Evolutionary conservation across 179 eudicot species (phyloP), one percentile per base, ranked within the genome.

Genomic region (Silene coronaria): DNA sequence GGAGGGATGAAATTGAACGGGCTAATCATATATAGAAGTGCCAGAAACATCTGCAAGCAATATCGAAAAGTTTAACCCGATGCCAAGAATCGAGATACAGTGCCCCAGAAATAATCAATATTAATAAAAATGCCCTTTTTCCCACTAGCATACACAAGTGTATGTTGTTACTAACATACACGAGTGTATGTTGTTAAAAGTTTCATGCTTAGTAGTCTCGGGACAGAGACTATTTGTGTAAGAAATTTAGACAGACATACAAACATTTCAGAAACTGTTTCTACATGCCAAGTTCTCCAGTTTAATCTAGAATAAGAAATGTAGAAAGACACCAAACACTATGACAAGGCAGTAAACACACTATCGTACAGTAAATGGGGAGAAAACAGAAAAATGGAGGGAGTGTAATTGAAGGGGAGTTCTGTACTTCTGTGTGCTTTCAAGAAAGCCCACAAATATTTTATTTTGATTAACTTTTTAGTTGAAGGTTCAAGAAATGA

Each of bases 31-130:
- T 79, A 83, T 7, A 86, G 75, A 67, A 34, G 42, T 66, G 78
- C 85, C 75, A 86, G 70, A 63, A 67, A 27, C 38, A 86, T 45
- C 88, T 86, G 88, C 83, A 83, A 34, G 53, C 22, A 70, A 62
- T 48, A 45, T n/a, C 8, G 22, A 22, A 38, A 32, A 11, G 38
- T 32, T 51, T 24, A 60, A 60, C 65, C 26, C 10, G 65, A 53
- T 53, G 58, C 5, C 58, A 16, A 3, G 65, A 60, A 21, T 21
- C 11, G 16, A 60, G 28, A 60, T 59, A 21, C 64, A 6, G 28
- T 59, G 27, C 64, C 27, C 55, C 57, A 51, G 19, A 13, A 60
- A 60, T 60, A 12, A 23, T 24, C 30, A 24, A 60, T 60, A 7
- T 23, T 3, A 10, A 64, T 0, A 23, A 13, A 30, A 32, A 17